Conservation (phyloP, 805 yeast species). For the Clavispora vitiphila region DNA sequence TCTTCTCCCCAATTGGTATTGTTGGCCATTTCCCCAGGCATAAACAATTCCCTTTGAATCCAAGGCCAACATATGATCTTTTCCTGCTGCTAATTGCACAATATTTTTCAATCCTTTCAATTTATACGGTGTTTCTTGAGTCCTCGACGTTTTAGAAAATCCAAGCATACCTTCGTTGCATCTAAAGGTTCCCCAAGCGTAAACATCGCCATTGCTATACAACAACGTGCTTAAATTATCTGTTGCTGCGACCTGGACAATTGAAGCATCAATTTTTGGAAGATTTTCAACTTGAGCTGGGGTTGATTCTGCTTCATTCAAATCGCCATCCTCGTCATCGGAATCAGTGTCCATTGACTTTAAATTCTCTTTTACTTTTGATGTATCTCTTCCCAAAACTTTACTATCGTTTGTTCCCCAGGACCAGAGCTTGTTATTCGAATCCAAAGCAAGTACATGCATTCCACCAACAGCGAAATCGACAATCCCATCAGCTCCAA, state of each 20-base stretch:
- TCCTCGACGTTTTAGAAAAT: slow-evolving; percentile 56
- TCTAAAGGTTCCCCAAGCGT: slow-evolving; percentile 97
- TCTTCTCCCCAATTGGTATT: slow-evolving; percentile 84
- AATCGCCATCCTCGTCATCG: slow-evolving; percentile 65
- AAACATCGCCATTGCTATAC: slow-evolving; percentile 78
- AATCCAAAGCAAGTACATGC: slow-evolving; percentile 82
- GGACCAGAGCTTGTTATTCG: slow-evolving; percentile 80
- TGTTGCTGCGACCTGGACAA: slow-evolving; percentile 84
- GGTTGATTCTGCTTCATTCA: slow-evolving; percentile 84
- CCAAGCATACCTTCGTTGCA: slow-evolving; percentile 90
- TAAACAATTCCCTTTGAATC: slow-evolving; percentile 81
- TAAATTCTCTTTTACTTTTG: slow-evolving; percentile 53
- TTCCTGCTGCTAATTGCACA: slow-evolving; percentile 84
- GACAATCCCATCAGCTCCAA: slow-evolving; percentile 58
- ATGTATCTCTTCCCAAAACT: slow-evolving; percentile 84
- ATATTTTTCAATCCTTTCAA: slow-evolving; percentile 59
- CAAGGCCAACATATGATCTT: slow-evolving; percentile 83
- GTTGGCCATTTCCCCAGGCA: slow-evolving; percentile 98
- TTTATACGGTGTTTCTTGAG: slow-evolving; percentile 66
- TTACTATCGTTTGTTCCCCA: slow-evolving; percentile 98
- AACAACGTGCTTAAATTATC: slow-evolving; percentile 85
- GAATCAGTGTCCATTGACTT: slow-evolving; percentile 65
- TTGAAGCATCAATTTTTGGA: slow-evolving; percentile 46
- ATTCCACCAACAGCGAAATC: slow-evolving; percentile 95
- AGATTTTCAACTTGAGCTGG: slow-evolving; percentile 73